Evolutionary conservation across 2,329 filamentous ascomycete genomes (phyloP), one percentile per base, ranked within the genome.

Genomic region (Ascochyta koolunga): DNA sequence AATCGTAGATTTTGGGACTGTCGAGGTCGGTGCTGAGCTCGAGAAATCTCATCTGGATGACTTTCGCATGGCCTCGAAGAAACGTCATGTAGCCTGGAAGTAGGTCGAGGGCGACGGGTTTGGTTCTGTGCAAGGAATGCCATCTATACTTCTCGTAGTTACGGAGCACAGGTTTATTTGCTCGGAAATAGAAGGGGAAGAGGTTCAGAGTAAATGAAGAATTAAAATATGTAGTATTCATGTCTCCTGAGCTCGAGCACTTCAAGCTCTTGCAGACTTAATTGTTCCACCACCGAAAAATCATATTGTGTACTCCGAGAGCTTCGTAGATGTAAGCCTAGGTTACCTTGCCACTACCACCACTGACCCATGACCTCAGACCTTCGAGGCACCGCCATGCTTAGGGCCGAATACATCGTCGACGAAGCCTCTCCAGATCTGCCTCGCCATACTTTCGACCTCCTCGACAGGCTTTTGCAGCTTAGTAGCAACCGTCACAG

Each of bases 321-420:
- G 24, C 8, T 46, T 15, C 19, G 9, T 38, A 22, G 43, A 25
- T 43, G 51, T 29, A 42, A 19, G 16, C 41, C 50, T 35, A 49
- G 25, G 33, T 21, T 31, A 25, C 35, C 31, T 35, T 9, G 16
- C n/a, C n/a, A 32, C 4, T 8, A n/a, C 39, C 43, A 35, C 38
- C 42, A 36, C 33, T 44, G 15, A 42, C 24, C 9, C 18, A 31
- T n/a, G 16, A 22, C 9, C 39, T 56, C 56, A 66, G 36, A 58
- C 58, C 65, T 69, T 62, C 58, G 66, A 64, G 35, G 53, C 47
- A 35, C 57, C 43, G 31, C 52, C 36, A 35, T 47, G 60, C 54
- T 74, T 76, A 42, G 70, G 58, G 9, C 78, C 78, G 37, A 80
- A 61, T 21, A 83, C 58, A 62, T 83, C 82, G 37, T 83, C 81